Conservation (phyloP, 179 eudicot genomes). For the Vitellaria paradoxa region DNA sequence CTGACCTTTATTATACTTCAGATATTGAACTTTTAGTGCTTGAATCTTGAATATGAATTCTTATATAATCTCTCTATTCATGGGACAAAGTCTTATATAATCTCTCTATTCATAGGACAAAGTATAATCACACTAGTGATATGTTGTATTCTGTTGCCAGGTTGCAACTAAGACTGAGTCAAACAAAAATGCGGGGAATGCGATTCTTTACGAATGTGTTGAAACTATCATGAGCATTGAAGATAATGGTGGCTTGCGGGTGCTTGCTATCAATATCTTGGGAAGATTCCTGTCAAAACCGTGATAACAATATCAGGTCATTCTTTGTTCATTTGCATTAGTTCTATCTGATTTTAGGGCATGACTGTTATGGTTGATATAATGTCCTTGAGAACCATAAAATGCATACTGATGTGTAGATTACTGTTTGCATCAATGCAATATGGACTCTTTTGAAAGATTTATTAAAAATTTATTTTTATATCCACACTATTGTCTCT, state of each 20-base stretch:
- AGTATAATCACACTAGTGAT: neutral
- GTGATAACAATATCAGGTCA: constrained; percentile 95
- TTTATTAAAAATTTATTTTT: neutral
- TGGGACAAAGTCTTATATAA: neutral
- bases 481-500: neutral
- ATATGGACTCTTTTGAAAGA: neutral
- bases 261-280: constrained; percentile 90
- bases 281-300: constrained; percentile 93
- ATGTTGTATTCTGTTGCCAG: constrained; percentile 33
- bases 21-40: neutral
- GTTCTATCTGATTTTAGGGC: neutral
- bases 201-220: constrained; percentile 94
- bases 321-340: neutral
- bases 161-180: constrained; percentile 98
- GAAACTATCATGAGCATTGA: constrained; percentile 88
- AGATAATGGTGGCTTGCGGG: constrained; percentile 91
- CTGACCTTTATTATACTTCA: neutral
- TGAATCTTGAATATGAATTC: neutral
- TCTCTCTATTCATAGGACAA: neutral
- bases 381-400: neutral
- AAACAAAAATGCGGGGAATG: constrained; percentile 94
- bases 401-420: neutral
- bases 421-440: neutral
- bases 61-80: neutral
- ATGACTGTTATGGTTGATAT: neutral